phyloP scores from a whole-genome alignment of 495 filamentous ascomycete species.

The Aspergillus sclerotioniger region DNA sequence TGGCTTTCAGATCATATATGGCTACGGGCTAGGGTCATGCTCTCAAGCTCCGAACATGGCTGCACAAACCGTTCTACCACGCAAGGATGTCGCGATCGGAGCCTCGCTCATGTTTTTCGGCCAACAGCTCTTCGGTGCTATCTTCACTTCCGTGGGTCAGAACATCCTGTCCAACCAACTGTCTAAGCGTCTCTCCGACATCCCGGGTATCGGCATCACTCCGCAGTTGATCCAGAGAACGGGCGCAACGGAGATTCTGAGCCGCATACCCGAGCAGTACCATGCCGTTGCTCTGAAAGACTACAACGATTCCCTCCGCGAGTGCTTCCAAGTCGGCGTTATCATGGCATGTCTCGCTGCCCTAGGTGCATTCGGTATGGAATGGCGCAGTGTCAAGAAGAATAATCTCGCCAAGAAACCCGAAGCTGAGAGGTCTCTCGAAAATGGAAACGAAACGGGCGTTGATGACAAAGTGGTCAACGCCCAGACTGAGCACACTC shows the following conservation, averaged over 20 bases:
- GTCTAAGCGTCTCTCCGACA: slow-evolving; percentile 15
- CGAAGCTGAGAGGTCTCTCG: no score
- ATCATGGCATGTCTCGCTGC: slow-evolving; percentile 30
- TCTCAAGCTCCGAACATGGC: slow-evolving; percentile 34
- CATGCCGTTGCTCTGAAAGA: slow-evolving; percentile 23
- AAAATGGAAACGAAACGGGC: no score
- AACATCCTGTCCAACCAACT: slow-evolving; percentile 32
- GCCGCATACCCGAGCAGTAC: slow-evolving; percentile 20
- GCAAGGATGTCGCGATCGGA: slow-evolving; percentile 35
- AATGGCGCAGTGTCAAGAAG: slow-evolving; percentile 41
- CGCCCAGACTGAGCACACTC: no score
- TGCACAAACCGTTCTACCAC: slow-evolving; percentile 37
- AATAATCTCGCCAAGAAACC: no score
- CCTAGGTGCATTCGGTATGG: slow-evolving; percentile 32
- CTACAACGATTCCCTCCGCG: slow-evolving; percentile 31
- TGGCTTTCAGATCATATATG: slow-evolving; percentile 26
- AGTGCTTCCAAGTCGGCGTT: slow-evolving; percentile 32
- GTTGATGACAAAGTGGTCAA: no score
- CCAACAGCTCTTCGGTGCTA: slow-evolving; percentile 39
- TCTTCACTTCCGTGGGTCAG: slow-evolving; percentile 37
- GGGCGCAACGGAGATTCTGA: slow-evolving; percentile 28
- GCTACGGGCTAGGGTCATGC: slow-evolving; percentile 36
- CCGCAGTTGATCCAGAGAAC: slow-evolving; percentile 20
- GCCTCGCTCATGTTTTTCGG: slow-evolving; percentile 38
- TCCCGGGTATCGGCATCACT: slow-evolving; percentile 19